Evolutionary conservation across 768 basidiomycete genomes (phyloP).

Genomic region (Panaeolus papilionaceus): DNA sequence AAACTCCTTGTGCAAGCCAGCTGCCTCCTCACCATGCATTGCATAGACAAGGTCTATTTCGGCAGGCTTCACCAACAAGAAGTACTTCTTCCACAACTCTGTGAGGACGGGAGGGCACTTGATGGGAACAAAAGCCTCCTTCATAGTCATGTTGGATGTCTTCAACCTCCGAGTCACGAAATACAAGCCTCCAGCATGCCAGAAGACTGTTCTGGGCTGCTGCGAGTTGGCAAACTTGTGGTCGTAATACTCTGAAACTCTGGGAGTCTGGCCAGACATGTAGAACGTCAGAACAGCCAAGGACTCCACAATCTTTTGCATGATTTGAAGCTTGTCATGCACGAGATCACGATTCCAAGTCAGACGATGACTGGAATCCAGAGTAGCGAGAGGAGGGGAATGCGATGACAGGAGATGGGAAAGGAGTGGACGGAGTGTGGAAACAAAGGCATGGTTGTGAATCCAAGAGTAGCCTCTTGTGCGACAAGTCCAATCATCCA

Average conservation of each 20-base stretch:
- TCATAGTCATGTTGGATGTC: conserved; percentile 19
- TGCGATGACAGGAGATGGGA: background rate
- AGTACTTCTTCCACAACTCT: conserved; percentile 6
- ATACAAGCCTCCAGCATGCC: conserved; percentile 16
- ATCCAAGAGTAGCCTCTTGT: conserved; percentile 23
- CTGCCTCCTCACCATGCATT: conserved; percentile 15
- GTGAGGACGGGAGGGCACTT: conserved; percentile 20
- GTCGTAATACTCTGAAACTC: conserved; percentile 23
- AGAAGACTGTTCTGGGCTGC: conserved; percentile 21
- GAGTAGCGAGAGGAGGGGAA: background rate
- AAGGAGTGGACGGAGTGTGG: background rate
- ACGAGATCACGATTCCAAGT: background rate
- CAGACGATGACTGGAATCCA: background rate
- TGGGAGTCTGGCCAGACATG: conserved; percentile 16
- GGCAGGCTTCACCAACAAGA: conserved; percentile 21
- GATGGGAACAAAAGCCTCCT: conserved; percentile 26
- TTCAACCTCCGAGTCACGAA: conserved; percentile 27
- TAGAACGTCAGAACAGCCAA: conserved; percentile 18
- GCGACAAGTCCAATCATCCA: conserved; percentile 24
- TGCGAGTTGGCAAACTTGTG: conserved; percentile 21
- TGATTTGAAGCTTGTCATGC: background rate
- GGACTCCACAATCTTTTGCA: conserved; percentile 13
- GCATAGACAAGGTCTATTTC: conserved; percentile 19
- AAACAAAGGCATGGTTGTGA: conserved; percentile 4
- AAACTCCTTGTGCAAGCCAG: conserved; percentile 22